Conservation (phyloP, 164 flowering plant genomes). For the Dillenia suffruticosa region DNA sequence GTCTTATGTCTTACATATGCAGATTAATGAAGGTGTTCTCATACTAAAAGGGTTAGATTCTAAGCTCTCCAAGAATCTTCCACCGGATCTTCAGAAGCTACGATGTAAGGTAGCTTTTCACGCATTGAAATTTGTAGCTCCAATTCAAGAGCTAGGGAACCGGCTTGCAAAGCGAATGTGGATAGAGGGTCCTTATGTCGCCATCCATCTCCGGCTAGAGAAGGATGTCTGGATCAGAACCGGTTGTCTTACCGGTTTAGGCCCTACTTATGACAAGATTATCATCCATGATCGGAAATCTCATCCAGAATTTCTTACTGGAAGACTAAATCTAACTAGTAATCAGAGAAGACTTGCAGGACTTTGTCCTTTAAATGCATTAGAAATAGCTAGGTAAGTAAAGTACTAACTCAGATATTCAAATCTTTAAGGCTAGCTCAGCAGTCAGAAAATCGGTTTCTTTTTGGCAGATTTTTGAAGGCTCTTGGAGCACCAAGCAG, state of each 20-base stretch:
- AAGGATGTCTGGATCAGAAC: slow-evolving; percentile 78
- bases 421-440: neutral
- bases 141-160: slow-evolving; percentile 51
- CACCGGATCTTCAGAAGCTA: slow-evolving; percentile 77
- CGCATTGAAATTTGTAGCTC: slow-evolving; percentile 64
- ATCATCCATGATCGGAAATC: slow-evolving; percentile 20
- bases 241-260: slow-evolving; percentile 57
- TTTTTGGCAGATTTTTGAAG: slow-evolving; percentile 34
- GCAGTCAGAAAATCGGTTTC: neutral
- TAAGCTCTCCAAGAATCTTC: slow-evolving; percentile 76
- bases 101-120: slow-evolving; percentile 88
- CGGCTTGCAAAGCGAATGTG: slow-evolving; percentile 65
- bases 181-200: slow-evolving; percentile 76
- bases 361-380: slow-evolving; percentile 56
- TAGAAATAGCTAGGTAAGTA: slow-evolving; percentile 47
- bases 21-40: slow-evolving; percentile 44
- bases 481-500: slow-evolving; percentile 63
- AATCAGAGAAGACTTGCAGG: slow-evolving; percentile 39
- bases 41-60: slow-evolving; percentile 68
- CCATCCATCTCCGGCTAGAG: slow-evolving; percentile 68
- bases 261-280: slow-evolving; percentile 26
- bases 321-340: slow-evolving; percentile 39
- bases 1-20: too few species aligned
- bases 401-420: neutral
- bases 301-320: slow-evolving; percentile 40